These are phyloP conservation scores for Russula griseocarnosa DNA, from an alignment of 768 basidiomycete species.

Conservation along the genomic window DNA sequence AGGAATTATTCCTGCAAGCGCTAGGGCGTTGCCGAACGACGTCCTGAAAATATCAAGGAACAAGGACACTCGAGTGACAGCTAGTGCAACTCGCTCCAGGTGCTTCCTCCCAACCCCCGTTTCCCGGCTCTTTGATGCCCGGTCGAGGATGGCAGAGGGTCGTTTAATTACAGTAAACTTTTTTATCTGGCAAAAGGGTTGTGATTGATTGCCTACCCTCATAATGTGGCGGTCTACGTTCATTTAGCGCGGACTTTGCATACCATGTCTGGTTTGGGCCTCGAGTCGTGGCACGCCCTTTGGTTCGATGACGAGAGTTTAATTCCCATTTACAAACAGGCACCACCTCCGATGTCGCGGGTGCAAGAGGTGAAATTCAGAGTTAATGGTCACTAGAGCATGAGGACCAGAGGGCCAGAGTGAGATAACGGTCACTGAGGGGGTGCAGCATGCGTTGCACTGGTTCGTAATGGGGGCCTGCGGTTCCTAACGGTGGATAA, in stretches of 20 bases:
- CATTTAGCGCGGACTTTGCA: background rate
- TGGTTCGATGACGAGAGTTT: conserved; percentile 4
- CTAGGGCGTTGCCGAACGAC: conserved; percentile 2
- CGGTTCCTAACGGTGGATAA: background rate
- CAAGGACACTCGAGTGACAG: background rate
- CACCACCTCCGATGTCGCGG: background rate
- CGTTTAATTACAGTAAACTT: background rate
- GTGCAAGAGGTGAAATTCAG: background rate
- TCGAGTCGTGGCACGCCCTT: background rate
- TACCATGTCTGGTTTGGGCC: background rate
- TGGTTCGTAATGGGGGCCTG: background rate
- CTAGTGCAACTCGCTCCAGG: background rate
- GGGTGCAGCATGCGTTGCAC: background rate
- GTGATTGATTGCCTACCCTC: background rate
- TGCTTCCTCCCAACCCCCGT: background rate
- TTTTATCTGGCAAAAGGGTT: no score
- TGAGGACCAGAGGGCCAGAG: no score
- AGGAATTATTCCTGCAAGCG: background rate
- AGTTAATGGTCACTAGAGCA: background rate
- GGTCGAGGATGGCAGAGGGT: background rate
- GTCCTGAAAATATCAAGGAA: background rate
- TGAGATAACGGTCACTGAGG: background rate
- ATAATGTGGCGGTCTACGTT: background rate
- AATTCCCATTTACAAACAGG: background rate
- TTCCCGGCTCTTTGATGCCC: background rate